Percentiles rank a stretch among this genome's conserved stretches.
These are phyloP conservation scores for Sporothrix luriei DNA, from an alignment of 2,329 filamentous ascomycete species.

Conservation along the genomic window DNA sequence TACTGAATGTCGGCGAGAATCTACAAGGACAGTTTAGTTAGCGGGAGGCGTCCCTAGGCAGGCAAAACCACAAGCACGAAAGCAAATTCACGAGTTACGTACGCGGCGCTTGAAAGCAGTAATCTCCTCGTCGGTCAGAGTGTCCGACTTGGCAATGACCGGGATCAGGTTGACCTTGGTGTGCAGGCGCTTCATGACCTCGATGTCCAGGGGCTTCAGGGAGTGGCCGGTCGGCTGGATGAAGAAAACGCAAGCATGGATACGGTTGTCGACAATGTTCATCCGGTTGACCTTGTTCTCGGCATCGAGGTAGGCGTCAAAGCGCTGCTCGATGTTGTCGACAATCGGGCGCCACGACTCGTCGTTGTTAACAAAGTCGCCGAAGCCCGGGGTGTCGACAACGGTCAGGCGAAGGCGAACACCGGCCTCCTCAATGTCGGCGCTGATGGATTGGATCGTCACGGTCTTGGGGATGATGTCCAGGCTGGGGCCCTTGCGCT, in stretches of 20 bases:
- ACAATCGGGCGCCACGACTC: constrained; percentile 99
- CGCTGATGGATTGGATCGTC: constrained; percentile 90
- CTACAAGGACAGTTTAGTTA: constrained; percentile 51
- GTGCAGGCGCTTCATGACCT: constrained; percentile 98
- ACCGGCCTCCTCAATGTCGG: constrained; percentile 97
- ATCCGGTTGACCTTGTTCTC: constrained; percentile 99
- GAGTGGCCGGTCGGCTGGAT: constrained; percentile 99
- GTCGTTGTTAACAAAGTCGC: constrained; percentile 99
- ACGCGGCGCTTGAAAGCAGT: constrained; percentile 93
- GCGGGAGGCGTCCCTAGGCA: background rate
- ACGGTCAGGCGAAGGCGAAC: constrained; percentile 95
- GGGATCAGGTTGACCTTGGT: constrained; percentile 99
- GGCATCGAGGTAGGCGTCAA: constrained; percentile 95
- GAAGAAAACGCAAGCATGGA: constrained; percentile 99
- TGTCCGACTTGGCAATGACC: constrained; percentile 98
- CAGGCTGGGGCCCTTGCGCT: constrained; percentile 94
- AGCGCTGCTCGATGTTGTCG: constrained; percentile 99
- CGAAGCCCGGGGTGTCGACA: constrained; percentile 96
- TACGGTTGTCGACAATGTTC: constrained; percentile 99
- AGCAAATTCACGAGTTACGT: constrained; percentile 73
- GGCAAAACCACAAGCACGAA: background rate
- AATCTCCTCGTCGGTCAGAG: constrained; percentile 96
- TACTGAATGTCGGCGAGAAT: constrained; percentile 96
- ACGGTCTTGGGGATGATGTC: constrained; percentile 99
- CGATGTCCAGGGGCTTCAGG: constrained; percentile 96